These are phyloP conservation scores for Phellopilus nigrolimitatus DNA, from an alignment of 1,284 basidiomycete species.

Conservation along the genomic window DNA sequence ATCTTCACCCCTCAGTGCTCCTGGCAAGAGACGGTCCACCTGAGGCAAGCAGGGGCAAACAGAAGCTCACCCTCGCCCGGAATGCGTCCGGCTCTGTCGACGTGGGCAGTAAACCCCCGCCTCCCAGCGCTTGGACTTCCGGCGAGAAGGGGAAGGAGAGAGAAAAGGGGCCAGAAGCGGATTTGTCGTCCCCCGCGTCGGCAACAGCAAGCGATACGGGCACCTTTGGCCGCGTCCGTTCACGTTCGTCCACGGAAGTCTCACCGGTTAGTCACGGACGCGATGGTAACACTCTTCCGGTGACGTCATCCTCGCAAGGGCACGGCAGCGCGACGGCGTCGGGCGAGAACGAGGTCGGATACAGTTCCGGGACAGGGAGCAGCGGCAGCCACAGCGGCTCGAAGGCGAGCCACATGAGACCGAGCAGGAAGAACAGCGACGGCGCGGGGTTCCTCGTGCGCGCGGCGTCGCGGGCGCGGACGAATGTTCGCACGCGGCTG, in stretches of 20 bases:
- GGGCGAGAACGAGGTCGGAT: conserved; percentile 3
- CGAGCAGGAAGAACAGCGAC: background rate
- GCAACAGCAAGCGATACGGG: background rate
- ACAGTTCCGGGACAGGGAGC: conserved; percentile 9
- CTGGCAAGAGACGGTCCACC: background rate
- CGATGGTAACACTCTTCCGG: background rate
- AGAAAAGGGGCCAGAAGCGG: background rate
- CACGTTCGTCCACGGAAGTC: conserved; percentile 10
- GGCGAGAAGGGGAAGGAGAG: conserved; percentile 10
- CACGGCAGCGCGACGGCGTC: conserved; percentile 16
- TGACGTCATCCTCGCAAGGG: conserved; percentile 16
- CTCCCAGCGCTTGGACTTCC: conserved; percentile 13
- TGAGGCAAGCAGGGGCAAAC: background rate
- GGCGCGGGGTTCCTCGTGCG: conserved; percentile 6
- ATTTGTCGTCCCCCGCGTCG: background rate
- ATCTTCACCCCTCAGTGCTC: background rate
- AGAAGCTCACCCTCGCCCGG: too few relatives aligned
- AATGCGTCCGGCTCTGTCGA: background rate
- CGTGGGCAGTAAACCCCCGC: background rate
- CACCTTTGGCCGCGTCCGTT: conserved; percentile 3
- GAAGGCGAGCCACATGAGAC: background rate
- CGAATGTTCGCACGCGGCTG: background rate
- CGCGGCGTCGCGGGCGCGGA: conserved; percentile 3
- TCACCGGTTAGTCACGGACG: conserved; percentile 14
- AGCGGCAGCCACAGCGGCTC: conserved; percentile 1